These are phyloP conservation scores for Eucalyptus camaldulensis DNA, from an alignment of 345 rosid species.

Conservation along the genomic window DNA sequence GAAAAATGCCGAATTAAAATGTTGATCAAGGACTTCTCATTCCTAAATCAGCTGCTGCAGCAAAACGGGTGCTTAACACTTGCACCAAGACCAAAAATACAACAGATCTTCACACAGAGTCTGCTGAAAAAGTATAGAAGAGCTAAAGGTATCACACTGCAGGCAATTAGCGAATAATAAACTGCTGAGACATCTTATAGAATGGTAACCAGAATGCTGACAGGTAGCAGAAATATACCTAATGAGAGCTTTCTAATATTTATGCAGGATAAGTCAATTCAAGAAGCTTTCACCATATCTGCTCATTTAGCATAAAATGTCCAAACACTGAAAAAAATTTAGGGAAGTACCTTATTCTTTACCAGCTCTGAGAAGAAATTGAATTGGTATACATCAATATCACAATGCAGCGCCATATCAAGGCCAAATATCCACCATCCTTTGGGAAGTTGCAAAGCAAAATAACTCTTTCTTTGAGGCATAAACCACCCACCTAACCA, in stretches of 20 bases:
- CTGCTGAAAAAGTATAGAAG: not conserved
- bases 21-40: not conserved
- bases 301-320: not conserved
- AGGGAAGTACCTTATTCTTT: conserved; percentile 50
- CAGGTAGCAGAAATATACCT: not conserved
- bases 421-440: conserved; percentile 99
- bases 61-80: not conserved
- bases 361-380: conserved; percentile 76
- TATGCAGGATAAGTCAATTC: not conserved
- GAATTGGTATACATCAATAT: conserved; percentile 96
- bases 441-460: conserved; percentile 89
- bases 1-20: not conserved
- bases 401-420: conserved; percentile 93
- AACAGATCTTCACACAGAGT: not conserved
- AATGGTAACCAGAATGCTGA: not conserved
- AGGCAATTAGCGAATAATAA: not conserved
- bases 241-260: not conserved
- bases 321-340: not conserved
- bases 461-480: conserved; percentile 99
- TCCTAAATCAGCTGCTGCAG: not conserved
- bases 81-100: not conserved
- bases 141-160: not conserved
- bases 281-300: not conserved
- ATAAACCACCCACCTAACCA: conserved; percentile 99
- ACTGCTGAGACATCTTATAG: not conserved